Conservation (phyloP, 2,329 filamentous ascomycete species). For the Seiridium unicorne region DNA sequence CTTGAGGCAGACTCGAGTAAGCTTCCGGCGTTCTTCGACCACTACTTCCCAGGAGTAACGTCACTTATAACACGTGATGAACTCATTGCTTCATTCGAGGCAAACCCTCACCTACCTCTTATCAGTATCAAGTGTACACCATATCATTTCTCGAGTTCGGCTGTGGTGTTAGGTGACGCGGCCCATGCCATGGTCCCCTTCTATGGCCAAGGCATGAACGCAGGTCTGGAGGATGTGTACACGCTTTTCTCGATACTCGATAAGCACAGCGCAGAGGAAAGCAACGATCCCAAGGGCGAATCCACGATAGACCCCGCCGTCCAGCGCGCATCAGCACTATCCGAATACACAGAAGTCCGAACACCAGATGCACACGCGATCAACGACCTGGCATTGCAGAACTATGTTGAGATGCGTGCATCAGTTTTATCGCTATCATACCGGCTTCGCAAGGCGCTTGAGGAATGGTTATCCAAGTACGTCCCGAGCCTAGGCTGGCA, state of each 20-base stretch:
- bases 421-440: slow-evolving; percentile 79
- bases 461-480: slow-evolving; percentile 77
- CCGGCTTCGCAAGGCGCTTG: slow-evolving; percentile 77
- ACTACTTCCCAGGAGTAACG: slow-evolving; percentile 84
- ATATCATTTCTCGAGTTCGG: slow-evolving; percentile 75
- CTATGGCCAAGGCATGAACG: slow-evolving; percentile 98
- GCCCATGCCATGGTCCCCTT: slow-evolving; percentile 98
- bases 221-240: slow-evolving; percentile 89
- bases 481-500: slow-evolving; percentile 80
- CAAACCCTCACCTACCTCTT: slow-evolving; percentile 86
- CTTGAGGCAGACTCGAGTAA: slow-evolving; percentile 63
- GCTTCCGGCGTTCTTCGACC: slow-evolving; percentile 73
- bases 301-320: slow-evolving; percentile 47
- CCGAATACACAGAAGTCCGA: slow-evolving; percentile 72
- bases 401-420: slow-evolving; percentile 91
- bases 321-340: slow-evolving; percentile 68
- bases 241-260: slow-evolving; percentile 84
- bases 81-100: slow-evolving; percentile 71
- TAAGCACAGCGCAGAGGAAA: slow-evolving; percentile 52
- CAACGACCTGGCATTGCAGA: slow-evolving; percentile 85
- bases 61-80: slow-evolving; percentile 65
- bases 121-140: slow-evolving; percentile 92
- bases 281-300: slow-evolving; percentile 33
- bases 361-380: slow-evolving; percentile 82
- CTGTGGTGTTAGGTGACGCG: slow-evolving; percentile 87